Base-by-base conservation (phyloP, 1,284 basidiomycete species). In the Fomitopsis palustris region DNA sequence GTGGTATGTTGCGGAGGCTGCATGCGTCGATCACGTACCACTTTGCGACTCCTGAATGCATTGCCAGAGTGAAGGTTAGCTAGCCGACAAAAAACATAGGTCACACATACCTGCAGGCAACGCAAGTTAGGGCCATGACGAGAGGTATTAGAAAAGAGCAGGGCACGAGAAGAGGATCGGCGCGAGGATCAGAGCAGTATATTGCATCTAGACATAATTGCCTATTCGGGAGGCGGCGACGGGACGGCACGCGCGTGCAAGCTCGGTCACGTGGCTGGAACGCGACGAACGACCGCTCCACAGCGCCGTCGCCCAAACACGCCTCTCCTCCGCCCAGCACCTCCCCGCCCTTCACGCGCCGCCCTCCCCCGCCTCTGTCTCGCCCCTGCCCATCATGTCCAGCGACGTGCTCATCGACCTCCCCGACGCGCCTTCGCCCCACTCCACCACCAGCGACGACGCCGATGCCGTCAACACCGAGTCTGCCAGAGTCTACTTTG, bases 401-500 rank as follows among this genome's bases (percentile, higher is more conserved):
- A 54, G 39, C 38, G 52, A 41, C 23, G 42, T 58, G 53, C 37
- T 54, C 21, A 12, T 57, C 61, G 53, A 61, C 56, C 38, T 42
- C 60, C 53, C 61, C 61, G 43, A 55, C 51, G 47, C 42, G 41
- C 25, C 38, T 54, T 64, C 67, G 39, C 61, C 62, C 8, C 62
- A 52, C 56, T 64, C 62, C 8, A 56, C 25, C 37, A 21, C 64
- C 39, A 64, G 60, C 19, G 66, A 66, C 25, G 64, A 68, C 55
- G 64, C 53, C 43, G 70, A 69, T 33, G 62, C 64, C 19, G 65
- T 67, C 25, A 67, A 67, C 53, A 63, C 66, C 10, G 58, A 61
- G 29, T 52, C 64, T 2, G 68, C 69, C 21, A 76, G 77, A 62
- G 72, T 82, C 33, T 79, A 82, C 68, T 82, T 84, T 68, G 84